Evolutionary conservation across 176 grass and related monocot species (phyloP).

Genomic region (Guadua angustifolia): DNA sequence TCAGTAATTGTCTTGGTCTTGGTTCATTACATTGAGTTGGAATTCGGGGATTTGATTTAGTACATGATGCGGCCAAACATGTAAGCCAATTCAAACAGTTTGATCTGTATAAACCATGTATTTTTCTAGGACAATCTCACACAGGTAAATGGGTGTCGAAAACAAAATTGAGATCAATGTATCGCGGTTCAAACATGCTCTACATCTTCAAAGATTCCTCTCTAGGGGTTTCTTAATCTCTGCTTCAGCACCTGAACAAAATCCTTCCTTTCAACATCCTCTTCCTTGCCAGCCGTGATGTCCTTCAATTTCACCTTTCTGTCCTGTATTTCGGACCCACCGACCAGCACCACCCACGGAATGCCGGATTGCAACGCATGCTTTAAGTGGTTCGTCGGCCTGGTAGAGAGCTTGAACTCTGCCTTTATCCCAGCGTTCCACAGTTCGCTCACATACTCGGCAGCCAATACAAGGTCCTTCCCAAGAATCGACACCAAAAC

Average conservation of each 20-base stretch:
- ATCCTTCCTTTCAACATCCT: conserved; percentile 56
- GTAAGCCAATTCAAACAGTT: background rate
- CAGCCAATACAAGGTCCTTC: conserved; percentile 77
- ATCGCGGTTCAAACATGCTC: background rate
- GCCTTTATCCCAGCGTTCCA: conserved; percentile 92
- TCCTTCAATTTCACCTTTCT: conserved; percentile 80
- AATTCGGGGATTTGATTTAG: background rate
- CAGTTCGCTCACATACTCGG: conserved; percentile 68
- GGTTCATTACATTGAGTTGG: background rate
- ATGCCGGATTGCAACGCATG: conserved; percentile 65
- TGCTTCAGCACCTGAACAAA: conserved; percentile 64
- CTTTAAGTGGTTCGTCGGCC: conserved; percentile 67
- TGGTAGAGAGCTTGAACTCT: conserved; percentile 85
- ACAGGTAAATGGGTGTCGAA: background rate
- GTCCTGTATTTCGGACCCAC: conserved; percentile 58
- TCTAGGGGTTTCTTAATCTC: conserved; percentile 45
- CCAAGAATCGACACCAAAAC: conserved; percentile 85
- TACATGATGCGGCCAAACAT: background rate
- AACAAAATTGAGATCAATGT: background rate
- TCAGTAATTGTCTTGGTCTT: background rate
- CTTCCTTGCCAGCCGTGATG: conserved; percentile 61
- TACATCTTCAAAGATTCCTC: background rate
- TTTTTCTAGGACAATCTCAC: background rate
- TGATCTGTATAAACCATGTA: background rate
- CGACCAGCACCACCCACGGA: conserved; percentile 87